phyloP scores from a whole-genome alignment of 768 basidiomycete genomes.

The Boletus reticuloceps region DNA sequence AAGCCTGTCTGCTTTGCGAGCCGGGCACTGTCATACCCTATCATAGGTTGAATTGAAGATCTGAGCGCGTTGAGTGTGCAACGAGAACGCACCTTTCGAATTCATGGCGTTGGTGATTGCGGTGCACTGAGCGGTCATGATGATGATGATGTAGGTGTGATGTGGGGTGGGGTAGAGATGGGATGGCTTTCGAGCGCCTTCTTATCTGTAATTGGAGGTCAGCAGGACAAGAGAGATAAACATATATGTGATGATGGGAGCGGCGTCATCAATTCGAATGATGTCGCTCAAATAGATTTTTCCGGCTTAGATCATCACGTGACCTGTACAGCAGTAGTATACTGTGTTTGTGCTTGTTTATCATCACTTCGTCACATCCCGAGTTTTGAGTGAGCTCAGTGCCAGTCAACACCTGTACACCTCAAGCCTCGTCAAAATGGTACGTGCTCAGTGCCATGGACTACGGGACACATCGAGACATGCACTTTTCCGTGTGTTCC shows the following conservation, averaged over 20 bases:
- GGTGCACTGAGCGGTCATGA: slow-evolving; percentile 45
- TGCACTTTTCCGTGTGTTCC: background rate
- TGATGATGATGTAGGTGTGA: slow-evolving; percentile 32
- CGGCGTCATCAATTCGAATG: too few species aligned
- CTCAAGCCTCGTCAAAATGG: slow-evolving; percentile 36
- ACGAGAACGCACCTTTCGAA: slow-evolving; percentile 40
- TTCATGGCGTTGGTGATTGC: slow-evolving; percentile 54
- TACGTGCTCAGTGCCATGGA: slow-evolving; percentile 23
- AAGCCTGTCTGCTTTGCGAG: slow-evolving; percentile 47
- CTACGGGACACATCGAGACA: background rate
- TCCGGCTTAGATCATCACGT: background rate
- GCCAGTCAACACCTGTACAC: slow-evolving; percentile 20
- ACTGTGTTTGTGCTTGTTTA: slow-evolving; percentile 23
- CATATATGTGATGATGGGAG: slow-evolving; percentile 3
- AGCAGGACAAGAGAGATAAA: slow-evolving; percentile 12
- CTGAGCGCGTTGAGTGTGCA: background rate
- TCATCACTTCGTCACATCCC: background rate
- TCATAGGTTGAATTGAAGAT: background rate
- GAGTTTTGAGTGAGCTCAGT: background rate
- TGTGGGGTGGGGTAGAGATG: slow-evolving; percentile 2
- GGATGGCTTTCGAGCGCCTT: background rate
- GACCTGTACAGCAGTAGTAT: background rate
- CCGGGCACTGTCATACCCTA: slow-evolving; percentile 12
- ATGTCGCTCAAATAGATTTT: too few species aligned
- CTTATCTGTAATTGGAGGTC: slow-evolving; percentile 11